phyloP scores from a whole-genome alignment of 352 stramenopile species.

The Plasmopara muralis region DNA sequence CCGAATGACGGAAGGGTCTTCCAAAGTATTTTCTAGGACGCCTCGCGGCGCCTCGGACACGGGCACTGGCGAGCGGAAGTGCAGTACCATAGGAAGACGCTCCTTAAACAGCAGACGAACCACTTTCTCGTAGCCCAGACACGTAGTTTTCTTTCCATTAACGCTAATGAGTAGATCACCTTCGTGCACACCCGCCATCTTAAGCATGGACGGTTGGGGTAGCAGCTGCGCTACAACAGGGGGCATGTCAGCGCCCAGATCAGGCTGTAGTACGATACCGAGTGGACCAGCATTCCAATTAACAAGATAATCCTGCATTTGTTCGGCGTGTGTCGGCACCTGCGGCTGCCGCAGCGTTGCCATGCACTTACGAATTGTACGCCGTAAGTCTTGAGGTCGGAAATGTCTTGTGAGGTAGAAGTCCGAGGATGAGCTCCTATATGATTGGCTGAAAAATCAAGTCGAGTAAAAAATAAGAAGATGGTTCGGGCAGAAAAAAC shows the following conservation, averaged over 20 bases:
- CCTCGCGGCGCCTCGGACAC: constrained; percentile 1
- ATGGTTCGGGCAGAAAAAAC: no score
- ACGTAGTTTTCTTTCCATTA: constrained; percentile 70
- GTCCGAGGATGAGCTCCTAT: no score
- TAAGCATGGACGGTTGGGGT: constrained; percentile 63
- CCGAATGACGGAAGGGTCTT: constrained; percentile 8
- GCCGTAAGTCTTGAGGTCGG: no score
- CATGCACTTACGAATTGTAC: background rate
- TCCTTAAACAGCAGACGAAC: constrained; percentile 77
- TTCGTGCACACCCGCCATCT: constrained; percentile 53
- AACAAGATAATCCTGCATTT: constrained; percentile 73
- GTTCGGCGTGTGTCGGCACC: constrained; percentile 6
- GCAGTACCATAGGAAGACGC: constrained; percentile 59
- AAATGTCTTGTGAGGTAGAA: no score
- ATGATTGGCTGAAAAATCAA: no score
- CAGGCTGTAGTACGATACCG: constrained; percentile 64
- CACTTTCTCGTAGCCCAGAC: constrained; percentile 71
- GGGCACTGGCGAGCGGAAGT: constrained; percentile 48
- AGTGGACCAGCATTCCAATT: constrained; percentile 78
- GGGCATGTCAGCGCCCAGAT: constrained; percentile 67
- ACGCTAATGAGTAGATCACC: constrained; percentile 74
- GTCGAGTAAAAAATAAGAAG: no score
- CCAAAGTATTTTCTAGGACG: constrained; percentile 10
- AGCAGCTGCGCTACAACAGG: constrained; percentile 69
- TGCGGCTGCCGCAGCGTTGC: constrained; percentile 9